Conservation (phyloP, 176 grass and related monocot species). For the Coix lacrymajobi region DNA sequence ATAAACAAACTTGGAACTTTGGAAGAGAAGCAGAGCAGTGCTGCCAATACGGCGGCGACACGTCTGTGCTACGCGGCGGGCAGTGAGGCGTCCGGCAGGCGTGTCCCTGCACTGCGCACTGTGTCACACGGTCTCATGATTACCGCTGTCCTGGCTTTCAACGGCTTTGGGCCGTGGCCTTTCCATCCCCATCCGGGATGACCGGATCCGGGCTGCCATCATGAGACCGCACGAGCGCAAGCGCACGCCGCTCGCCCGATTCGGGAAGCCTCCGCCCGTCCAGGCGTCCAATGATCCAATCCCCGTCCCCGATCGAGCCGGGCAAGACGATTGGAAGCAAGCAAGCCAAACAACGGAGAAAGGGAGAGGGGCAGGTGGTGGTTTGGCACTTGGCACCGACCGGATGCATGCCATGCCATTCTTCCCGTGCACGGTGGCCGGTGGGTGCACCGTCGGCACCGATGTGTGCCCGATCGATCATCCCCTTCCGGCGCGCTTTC, state of each 20-base stretch:
- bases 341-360: neutral
- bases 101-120: neutral
- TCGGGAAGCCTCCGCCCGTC: neutral
- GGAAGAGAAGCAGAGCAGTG: neutral
- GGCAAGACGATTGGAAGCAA: neutral
- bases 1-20: neutral
- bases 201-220: constrained; percentile 25
- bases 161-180: neutral
- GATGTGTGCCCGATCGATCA: neutral
- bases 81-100: neutral
- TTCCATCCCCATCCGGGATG: neutral
- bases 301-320: neutral
- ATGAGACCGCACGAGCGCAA: constrained; percentile 4
- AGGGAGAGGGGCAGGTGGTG: constrained; percentile 1
- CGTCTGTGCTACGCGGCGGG: neutral
- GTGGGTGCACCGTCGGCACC: neutral
- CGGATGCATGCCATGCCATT: neutral
- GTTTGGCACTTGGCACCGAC: neutral
- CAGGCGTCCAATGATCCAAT: too few species aligned
- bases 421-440: neutral
- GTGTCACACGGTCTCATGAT: constrained; percentile 22
- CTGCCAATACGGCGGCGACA: neutral
- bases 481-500: too few species aligned
- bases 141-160: constrained; percentile 8
- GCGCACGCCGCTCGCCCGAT: constrained; percentile 9